phyloP scores from a whole-genome alignment of 352 stramenopile genomes.

The Phytophthora palmivora region DNA sequence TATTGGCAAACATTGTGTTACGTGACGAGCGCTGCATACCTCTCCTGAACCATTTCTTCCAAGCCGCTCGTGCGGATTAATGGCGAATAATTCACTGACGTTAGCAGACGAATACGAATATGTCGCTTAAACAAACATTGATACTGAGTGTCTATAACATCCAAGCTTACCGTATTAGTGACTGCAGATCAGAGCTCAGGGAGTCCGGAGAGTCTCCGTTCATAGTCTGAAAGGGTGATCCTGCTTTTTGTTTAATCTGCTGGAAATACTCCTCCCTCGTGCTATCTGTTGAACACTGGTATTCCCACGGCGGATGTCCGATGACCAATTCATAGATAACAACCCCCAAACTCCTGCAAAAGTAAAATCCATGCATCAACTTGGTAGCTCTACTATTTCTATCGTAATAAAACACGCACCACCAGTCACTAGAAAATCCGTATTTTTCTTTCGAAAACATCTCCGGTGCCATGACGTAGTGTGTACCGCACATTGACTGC shows the following conservation, averaged over 20 bases:
- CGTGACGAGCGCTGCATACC: conserved; percentile 20
- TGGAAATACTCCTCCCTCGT: conserved; percentile 45
- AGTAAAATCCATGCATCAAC: neutral
- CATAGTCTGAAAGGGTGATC: conserved; percentile 6
- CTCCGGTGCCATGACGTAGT: conserved; percentile 82
- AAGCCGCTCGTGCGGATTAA: conserved; percentile 53
- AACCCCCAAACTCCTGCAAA: conserved; percentile 69
- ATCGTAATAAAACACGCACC: conserved; percentile 33
- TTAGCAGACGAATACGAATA: neutral
- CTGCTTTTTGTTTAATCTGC: conserved; percentile 30
- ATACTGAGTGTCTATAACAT: neutral
- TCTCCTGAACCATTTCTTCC: conserved; percentile 42
- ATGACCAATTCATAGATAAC: conserved; percentile 80
- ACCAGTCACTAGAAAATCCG: conserved; percentile 68
- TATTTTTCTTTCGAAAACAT: conserved; percentile 51
- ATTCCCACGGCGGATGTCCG: conserved; percentile 73
- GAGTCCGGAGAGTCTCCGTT: neutral
- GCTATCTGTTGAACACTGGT: conserved; percentile 43
- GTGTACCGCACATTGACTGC: conserved; percentile 69
- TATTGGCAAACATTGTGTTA: no score
- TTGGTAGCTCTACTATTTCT: neutral
- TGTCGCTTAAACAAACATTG: no score
- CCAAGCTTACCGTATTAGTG: conserved; percentile 38
- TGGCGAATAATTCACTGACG: conserved; percentile 28
- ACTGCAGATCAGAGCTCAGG: conserved; percentile 30